Evolutionary conservation across 108 stramenopile species (phyloP).

Genomic region (Nitzschia putrida): DNA sequence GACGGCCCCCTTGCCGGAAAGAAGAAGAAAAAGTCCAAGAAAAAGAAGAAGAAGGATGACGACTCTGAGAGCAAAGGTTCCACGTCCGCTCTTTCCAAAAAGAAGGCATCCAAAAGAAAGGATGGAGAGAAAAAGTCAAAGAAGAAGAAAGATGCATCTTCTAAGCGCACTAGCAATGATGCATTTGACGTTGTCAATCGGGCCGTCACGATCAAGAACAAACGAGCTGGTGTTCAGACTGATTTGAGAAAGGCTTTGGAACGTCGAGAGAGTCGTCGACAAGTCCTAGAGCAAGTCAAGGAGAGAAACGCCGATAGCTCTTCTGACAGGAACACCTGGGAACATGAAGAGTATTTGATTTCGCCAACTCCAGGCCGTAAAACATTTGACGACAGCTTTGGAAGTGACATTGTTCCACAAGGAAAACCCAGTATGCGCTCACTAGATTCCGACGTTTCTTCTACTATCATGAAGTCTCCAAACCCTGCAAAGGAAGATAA

Average conservation of each 20-base stretch:
- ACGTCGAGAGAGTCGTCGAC: neutral
- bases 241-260: neutral
- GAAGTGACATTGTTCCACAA: neutral
- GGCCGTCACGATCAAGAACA: neutral
- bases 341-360: constrained; percentile 9
- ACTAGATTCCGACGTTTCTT: neutral
- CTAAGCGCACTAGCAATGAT: neutral
- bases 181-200: constrained; percentile 11
- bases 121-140: neutral
- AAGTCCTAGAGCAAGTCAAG: neutral
- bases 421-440: constrained; percentile 1
- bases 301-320: neutral
- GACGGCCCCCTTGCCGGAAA: neutral
- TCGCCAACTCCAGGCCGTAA: neutral
- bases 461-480: neutral
- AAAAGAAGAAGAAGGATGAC: constrained; percentile 13
- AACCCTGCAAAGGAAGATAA: constrained; percentile 4
- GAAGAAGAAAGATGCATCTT: neutral
- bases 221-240: constrained; percentile 7
- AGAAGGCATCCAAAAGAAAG: neutral
- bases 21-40: neutral
- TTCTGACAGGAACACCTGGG: neutral
- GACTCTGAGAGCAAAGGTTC: constrained; percentile 7
- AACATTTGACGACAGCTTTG: neutral
- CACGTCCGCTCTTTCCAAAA: neutral